Base-by-base conservation (phyloP, 1,284 basidiomycete genomes). In the Agroathelia rolfsii region DNA sequence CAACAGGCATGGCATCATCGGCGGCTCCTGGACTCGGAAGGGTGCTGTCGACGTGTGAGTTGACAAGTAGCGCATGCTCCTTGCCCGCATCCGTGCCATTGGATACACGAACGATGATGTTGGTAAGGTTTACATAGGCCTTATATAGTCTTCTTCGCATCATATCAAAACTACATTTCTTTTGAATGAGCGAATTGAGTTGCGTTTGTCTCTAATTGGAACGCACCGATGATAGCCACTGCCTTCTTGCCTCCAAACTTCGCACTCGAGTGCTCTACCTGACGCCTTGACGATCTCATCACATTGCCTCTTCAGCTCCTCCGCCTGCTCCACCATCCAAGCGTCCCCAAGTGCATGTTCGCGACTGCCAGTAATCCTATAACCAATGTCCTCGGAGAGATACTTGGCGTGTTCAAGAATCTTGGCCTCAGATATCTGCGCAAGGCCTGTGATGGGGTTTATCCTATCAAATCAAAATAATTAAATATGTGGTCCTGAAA, bases 11-110 rank as follows among this genome's bases (percentile, higher is more conserved):
- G 2, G 79, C 92, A 50, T 95, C 92, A 48, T 94, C 90, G 2
- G 88, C 79, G 25, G 89, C 89, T 11, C 90, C 89, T 6, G 85
- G 84, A 34, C 75, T 78, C 0, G 81, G 78, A 12, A 84, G 55
- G 1, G 82, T 84, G 39, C 75, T 83, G 54, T 97, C 93, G 23
- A 97, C 62, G 58, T 98, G 94, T 0, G 90, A 63, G 44, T 96
- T 96, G 30, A 94, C 70, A 21, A 98, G 69, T 1, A 96, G 70
- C 0, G 90, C 81, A 41, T 93, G 77, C 31, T 76, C 72, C 49
- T 87, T 89, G 6, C 76, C 71, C 28, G 66, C 64, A 3, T 65
- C 57, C 3, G 85, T 81, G 5, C 84, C 85, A 46, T 92, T 76
- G 5, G 88, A 90, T 25, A 98, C 65, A 29, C 88, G 84, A 4